Evolutionary conservation across 2,329 filamentous ascomycete species (phyloP).

Genomic region (Apiospora aurea): DNA sequence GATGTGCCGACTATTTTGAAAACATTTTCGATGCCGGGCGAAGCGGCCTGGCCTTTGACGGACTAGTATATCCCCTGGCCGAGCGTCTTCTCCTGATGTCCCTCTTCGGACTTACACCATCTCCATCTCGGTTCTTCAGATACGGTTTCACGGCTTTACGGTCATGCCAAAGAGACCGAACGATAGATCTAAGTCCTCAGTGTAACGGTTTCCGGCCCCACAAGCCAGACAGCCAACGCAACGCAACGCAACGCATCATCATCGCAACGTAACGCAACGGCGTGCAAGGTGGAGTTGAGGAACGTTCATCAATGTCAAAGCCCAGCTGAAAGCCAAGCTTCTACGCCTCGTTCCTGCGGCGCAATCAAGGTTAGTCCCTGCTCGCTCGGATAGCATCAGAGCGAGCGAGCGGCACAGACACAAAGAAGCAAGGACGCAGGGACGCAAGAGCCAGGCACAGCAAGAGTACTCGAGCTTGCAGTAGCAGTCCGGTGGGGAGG

Average conservation of each 20-base stretch:
- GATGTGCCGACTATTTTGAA: not conserved
- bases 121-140: not conserved
- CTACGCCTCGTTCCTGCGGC: not conserved
- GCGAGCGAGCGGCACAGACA: too few species aligned
- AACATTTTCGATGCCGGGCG: not conserved
- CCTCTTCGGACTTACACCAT: too few species aligned
- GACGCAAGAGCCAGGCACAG: not conserved
- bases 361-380: not conserved
- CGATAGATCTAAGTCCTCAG: not conserved
- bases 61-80: too few species aligned
- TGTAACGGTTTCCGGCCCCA: constrained; percentile 3
- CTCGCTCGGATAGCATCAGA: not conserved
- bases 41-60: too few species aligned
- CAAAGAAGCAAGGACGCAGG: too few species aligned
- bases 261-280: not conserved
- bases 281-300: not conserved
- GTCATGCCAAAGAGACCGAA: not conserved
- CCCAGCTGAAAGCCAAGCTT: not conserved
- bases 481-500: not conserved
- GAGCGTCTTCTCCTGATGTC: not conserved
- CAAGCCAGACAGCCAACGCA: not conserved
- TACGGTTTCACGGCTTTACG: not conserved
- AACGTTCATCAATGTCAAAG: not conserved
- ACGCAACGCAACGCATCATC: not conserved
- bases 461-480: not conserved